Evolutionary conservation across 495 filamentous ascomycete species (phyloP), one percentile per base, ranked within the genome.

Genomic region (Xylaria venustula): DNA sequence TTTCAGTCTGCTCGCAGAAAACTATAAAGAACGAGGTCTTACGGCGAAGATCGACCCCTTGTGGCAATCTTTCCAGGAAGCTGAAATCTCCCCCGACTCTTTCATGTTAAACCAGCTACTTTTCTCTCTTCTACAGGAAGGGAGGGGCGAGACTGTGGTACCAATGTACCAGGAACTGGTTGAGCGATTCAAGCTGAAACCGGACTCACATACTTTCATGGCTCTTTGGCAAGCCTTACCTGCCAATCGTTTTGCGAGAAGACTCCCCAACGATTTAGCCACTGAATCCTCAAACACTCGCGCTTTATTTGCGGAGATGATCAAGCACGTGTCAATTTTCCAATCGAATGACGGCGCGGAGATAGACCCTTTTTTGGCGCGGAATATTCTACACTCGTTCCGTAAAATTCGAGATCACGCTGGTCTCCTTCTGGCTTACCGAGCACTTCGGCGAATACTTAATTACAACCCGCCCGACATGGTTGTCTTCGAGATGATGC

Each of bases 101-200:
- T 88, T 85, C 69, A 85, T 91, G 67, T 84, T 92, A 78, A 93
- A 92, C 71, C 87, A 91, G 61, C 72, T 92, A 20, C 81, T 93
- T 25, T 83, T 82, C 51, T 84, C 86, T 72, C 70, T 81, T 82
- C 60, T 81, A 71, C 62, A 85, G 71, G 68, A 80, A 79, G 71
- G 70, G 47, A 73, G 84, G 25, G 76, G 83, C 14, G 67, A 71
- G 20, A 66, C 74, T 25, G 80, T 87, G 0, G 84, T 84, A 74
- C 63, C 72, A n/a, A 81, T 85, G 42, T 91, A 85, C 67, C 64
- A 76, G 17, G 61, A 68, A 12, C 76, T 76, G 61, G 74, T 64
- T 47, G 64, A 62, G 25, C 69, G 74, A 25, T 67, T 73, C 22
- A 55, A 65, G 15, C 72, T 87, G 9, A 68, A 73, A 36, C 87